A percentile compares a stretch with the other conserved stretches of the same genome.
phyloP scores from a whole-genome alignment of 495 filamentous ascomycete species.

The Penicillium daleae region DNA sequence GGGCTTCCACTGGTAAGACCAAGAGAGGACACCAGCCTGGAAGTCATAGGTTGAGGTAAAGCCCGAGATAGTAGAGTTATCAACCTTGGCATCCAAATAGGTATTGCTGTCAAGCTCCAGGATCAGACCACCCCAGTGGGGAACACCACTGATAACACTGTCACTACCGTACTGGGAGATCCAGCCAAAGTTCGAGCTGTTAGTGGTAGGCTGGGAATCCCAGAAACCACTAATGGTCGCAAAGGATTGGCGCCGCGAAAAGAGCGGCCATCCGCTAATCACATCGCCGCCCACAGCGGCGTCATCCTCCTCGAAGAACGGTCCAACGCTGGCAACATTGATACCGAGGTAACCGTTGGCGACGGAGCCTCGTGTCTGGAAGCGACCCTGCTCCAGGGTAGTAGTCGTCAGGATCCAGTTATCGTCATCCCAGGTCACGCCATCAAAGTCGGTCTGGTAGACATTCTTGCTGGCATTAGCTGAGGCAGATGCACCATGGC shows the following conservation, averaged over 20 bases:
- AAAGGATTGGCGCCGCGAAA: constrained; percentile 68
- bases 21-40: constrained; percentile 62
- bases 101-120: constrained; percentile 58
- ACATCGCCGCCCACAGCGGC: constrained; percentile 49
- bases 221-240: constrained; percentile 77
- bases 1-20: constrained; percentile 71
- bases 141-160: constrained; percentile 73
- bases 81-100: constrained; percentile 64
- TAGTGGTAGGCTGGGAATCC: constrained; percentile 63
- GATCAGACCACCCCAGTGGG: constrained; percentile 67
- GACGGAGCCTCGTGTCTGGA: constrained; percentile 64
- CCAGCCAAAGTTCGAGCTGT: constrained; percentile 73
- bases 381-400: constrained; percentile 60
- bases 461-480: constrained; percentile 32
- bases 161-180: constrained; percentile 72
- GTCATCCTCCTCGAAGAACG: constrained; percentile 70
- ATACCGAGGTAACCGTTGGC: constrained; percentile 67
- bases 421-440: constrained; percentile 65
- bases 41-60: constrained; percentile 68
- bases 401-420: constrained; percentile 64
- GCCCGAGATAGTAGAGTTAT: constrained; percentile 58
- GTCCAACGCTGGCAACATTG: constrained; percentile 65
- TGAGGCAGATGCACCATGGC: background rate
- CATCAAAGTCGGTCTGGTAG: constrained; percentile 52
- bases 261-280: constrained; percentile 78